A percentile compares a stretch with the other conserved stretches of the same genome.
phyloP scores from a whole-genome alignment of 2,329 filamentous ascomycete genomes.

The Fusarium subglutinans region DNA sequence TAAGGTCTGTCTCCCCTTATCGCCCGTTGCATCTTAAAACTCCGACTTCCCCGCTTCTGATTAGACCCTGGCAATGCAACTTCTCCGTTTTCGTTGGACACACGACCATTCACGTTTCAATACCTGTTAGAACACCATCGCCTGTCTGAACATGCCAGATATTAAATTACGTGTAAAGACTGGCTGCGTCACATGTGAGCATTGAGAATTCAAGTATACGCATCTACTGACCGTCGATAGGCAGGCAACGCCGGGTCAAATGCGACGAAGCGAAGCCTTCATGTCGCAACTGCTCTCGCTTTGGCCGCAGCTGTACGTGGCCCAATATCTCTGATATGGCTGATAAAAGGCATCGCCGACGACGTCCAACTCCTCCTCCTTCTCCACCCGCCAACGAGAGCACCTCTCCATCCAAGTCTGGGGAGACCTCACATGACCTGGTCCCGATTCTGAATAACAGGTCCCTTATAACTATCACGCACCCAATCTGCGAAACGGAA shows the following conservation, averaged over 20 bases:
- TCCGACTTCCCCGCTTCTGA: neutral
- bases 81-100: neutral
- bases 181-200: neutral
- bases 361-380: neutral
- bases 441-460: neutral
- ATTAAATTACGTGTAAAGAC: neutral
- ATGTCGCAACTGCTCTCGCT: neutral
- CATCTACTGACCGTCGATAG: neutral
- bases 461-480: neutral
- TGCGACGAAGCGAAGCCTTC: neutral
- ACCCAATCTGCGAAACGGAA: neutral
- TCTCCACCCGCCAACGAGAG: too few species aligned
- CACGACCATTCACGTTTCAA: neutral
- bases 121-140: neutral
- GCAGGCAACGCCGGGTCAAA: neutral
- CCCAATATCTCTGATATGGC: rapidly evolving
- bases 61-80: neutral
- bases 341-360: neutral
- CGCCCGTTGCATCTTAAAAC: neutral
- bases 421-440: neutral
- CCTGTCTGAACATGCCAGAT: neutral
- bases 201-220: too few species aligned
- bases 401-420: neutral
- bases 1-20: neutral
- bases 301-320: neutral